A percentile compares a stretch with the other conserved stretches of the same genome.
Conservation (phyloP, 1,284 basidiomycete species). For the Schizopora paradoxa region DNA sequence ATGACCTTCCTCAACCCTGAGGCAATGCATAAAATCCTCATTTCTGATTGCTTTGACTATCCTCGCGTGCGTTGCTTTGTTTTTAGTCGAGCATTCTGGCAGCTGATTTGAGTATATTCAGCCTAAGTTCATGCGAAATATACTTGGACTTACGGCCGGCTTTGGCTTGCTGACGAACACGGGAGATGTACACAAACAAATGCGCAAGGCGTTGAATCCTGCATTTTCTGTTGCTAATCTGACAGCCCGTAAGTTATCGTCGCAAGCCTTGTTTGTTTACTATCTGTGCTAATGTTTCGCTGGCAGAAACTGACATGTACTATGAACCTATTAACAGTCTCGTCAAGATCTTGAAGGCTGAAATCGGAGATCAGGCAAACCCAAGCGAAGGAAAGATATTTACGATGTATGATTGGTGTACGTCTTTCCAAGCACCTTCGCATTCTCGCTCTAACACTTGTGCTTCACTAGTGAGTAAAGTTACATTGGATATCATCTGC, state of each 20-base stretch:
- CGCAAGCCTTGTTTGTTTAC: background rate
- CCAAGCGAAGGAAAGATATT: slow-evolving; percentile 29
- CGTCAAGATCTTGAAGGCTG: slow-evolving; percentile 32
- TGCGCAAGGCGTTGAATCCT: slow-evolving; percentile 46
- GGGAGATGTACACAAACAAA: slow-evolving; percentile 41
- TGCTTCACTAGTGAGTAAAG: slow-evolving; percentile 40
- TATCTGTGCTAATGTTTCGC: background rate
- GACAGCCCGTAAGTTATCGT: slow-evolving; percentile 36
- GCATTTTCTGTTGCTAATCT: slow-evolving; percentile 44
- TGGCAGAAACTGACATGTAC: slow-evolving; percentile 44
- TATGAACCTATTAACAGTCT: slow-evolving; percentile 43
- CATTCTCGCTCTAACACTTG: slow-evolving; percentile 1
- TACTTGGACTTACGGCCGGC: slow-evolving; percentile 38
- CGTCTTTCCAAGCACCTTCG: slow-evolving; percentile 15
- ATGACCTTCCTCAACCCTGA: slow-evolving; percentile 39
- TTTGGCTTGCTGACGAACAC: slow-evolving; percentile 44
- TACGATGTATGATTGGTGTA: slow-evolving; percentile 44
- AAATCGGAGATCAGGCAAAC: slow-evolving; percentile 26
- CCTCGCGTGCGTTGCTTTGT: slow-evolving; percentile 32
- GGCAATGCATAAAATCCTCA: slow-evolving; percentile 39
- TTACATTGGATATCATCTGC: slow-evolving; percentile 47
- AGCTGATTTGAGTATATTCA: slow-evolving; percentile 18
- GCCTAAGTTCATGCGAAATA: slow-evolving; percentile 39
- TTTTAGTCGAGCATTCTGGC: background rate
- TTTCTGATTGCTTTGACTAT: slow-evolving; percentile 41